Percentiles rank a stretch among this genome's conserved stretches.
These are phyloP conservation scores for Sporisorium graminicola DNA, from an alignment of 1,284 basidiomycete genomes.

Conservation along the genomic window DNA sequence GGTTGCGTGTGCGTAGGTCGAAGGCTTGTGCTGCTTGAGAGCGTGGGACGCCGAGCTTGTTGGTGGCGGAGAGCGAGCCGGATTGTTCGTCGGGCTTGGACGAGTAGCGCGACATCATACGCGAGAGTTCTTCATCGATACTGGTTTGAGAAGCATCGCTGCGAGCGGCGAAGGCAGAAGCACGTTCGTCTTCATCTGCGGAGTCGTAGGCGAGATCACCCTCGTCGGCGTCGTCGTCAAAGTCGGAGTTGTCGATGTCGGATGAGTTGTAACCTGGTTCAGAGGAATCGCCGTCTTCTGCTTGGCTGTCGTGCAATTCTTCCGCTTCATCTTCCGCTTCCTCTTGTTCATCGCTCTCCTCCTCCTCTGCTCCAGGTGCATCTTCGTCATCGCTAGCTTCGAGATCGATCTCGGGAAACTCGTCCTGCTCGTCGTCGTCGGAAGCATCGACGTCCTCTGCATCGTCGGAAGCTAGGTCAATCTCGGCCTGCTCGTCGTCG, in stretches of 20 bases:
- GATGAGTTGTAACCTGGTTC: constrained; percentile 49
- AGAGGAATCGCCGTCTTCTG: constrained; percentile 26
- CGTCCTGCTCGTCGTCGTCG: constrained; percentile 67
- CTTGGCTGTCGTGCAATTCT: constrained; percentile 35
- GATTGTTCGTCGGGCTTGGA: constrained; percentile 70
- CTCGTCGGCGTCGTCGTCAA: constrained; percentile 29
- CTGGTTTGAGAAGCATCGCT: constrained; percentile 46
- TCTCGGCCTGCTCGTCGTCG: constrained; percentile 34
- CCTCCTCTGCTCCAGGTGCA: constrained; percentile 36
- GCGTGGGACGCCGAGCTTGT: constrained; percentile 66
- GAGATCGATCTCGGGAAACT: constrained; percentile 72
- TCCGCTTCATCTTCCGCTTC: constrained; percentile 54
- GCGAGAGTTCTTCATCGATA: constrained; percentile 58
- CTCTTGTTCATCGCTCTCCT: constrained; percentile 51
- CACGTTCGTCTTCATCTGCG: constrained; percentile 57
- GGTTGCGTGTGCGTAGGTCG: constrained; percentile 74
- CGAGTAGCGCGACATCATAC: constrained; percentile 66
- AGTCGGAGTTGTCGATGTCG: constrained; percentile 39
- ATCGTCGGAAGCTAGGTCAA: constrained; percentile 48
- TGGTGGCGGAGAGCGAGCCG: constrained; percentile 51
- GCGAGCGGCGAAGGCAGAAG: constrained; percentile 46
- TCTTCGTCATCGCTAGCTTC: constrained; percentile 66
- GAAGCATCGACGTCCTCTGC: constrained; percentile 44
- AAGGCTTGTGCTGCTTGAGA: constrained; percentile 73
- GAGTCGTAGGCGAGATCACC: constrained; percentile 51